phyloP scores from a whole-genome alignment of 176 grass and related monocot genomes.

The Olyra latifolia region DNA sequence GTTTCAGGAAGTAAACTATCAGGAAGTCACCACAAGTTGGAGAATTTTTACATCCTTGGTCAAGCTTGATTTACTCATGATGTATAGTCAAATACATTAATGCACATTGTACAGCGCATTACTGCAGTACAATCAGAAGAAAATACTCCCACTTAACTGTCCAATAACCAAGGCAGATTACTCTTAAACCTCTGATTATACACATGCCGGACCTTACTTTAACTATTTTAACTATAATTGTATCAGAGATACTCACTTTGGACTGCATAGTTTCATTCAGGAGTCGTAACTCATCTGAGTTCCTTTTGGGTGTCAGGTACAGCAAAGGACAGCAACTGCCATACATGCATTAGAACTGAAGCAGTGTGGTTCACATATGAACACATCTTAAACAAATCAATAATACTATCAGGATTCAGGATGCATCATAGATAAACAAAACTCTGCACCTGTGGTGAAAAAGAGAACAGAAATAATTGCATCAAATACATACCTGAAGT shows the following conservation, averaged over 20 bases:
- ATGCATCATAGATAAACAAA: constrained; percentile 33
- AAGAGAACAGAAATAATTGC: not conserved
- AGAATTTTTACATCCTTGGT: not conserved
- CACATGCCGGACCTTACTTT: not conserved
- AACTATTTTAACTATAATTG: not conserved
- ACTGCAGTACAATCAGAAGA: not conserved
- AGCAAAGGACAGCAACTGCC: constrained; percentile 11
- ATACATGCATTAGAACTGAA: constrained; percentile 30
- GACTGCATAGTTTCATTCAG: not conserved
- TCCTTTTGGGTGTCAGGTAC: not conserved
- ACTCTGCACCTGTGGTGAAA: not conserved
- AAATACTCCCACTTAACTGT: not conserved
- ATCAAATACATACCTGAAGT: constrained; percentile 27
- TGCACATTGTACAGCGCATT: not conserved
- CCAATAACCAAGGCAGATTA: not conserved
- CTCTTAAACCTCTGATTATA: not conserved
- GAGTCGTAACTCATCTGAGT: not conserved
- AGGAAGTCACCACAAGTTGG: not conserved
- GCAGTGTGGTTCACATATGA: constrained; percentile 21
- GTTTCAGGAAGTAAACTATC: constrained; percentile 2
- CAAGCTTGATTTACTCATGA: not conserved
- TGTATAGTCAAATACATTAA: not conserved
- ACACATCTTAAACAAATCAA: constrained; percentile 14
- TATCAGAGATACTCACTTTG: not conserved
- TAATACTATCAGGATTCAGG: constrained; percentile 2